A percentile compares a stretch with the other conserved stretches of the same genome.
Evolutionary conservation across 164 flowering plant species (phyloP).

Genomic region (Taxillus chinensis): DNA sequence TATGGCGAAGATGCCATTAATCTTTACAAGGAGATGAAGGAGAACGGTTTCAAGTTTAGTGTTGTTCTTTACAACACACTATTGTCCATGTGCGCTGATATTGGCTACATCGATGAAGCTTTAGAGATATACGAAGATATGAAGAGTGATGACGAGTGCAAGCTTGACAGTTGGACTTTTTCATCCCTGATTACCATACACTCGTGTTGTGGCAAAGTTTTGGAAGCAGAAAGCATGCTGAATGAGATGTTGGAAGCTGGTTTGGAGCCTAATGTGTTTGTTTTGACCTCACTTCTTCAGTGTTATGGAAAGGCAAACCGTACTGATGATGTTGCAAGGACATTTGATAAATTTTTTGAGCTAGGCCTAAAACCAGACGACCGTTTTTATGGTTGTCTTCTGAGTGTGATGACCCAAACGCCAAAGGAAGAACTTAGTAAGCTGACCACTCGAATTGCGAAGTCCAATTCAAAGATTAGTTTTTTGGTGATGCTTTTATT

Average conservation of each 20-base stretch:
- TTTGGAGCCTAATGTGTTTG: constrained; percentile 62
- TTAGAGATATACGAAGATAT: constrained; percentile 62
- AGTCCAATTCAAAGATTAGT: constrained; percentile 57
- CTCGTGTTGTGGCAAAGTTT: constrained; percentile 69
- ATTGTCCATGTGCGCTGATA: constrained; percentile 81
- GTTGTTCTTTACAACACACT: constrained; percentile 58
- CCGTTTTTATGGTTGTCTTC: constrained; percentile 68
- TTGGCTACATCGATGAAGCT: constrained; percentile 62
- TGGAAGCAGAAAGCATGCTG: constrained; percentile 59
- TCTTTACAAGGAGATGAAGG: constrained; percentile 76
- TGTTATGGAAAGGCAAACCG: constrained; percentile 82
- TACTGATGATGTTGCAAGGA: constrained; percentile 69
- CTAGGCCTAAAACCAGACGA: constrained; percentile 66
- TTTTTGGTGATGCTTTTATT: constrained; percentile 51
- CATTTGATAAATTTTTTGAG: constrained; percentile 41
- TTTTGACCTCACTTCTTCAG: constrained; percentile 75
- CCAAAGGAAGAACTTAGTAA: constrained; percentile 61
- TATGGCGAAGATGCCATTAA: constrained; percentile 64
- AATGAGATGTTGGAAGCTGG: constrained; percentile 79
- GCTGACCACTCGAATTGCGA: constrained; percentile 45
- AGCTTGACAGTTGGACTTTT: constrained; percentile 84
- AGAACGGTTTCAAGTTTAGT: constrained; percentile 58
- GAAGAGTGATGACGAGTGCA: constrained; percentile 43
- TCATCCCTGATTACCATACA: constrained; percentile 67
- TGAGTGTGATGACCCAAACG: constrained; percentile 74